These are phyloP conservation scores for Hanseniaspora lachancei DNA, from an alignment of 805 yeast genomes.

Conservation along the genomic window DNA sequence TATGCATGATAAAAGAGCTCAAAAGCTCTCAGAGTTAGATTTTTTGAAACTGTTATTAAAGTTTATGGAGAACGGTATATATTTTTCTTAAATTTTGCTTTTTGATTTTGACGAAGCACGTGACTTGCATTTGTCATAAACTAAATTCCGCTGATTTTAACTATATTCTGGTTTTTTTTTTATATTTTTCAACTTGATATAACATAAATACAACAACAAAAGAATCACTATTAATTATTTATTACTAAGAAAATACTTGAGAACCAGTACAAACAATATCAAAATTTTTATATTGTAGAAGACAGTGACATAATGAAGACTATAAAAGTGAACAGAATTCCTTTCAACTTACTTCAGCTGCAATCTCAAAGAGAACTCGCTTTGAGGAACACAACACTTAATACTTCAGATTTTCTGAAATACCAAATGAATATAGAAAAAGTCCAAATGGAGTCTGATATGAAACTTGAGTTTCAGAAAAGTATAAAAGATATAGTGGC, in stretches of 20 bases:
- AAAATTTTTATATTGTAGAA: not conserved
- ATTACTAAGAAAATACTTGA: too few relatives aligned
- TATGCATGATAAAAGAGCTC: constrained; percentile 72
- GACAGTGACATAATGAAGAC: not conserved
- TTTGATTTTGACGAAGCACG: not conserved
- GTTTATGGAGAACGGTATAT: constrained; percentile 93
- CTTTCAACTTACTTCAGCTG: not conserved
- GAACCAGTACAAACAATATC: not conserved
- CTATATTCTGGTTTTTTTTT: not conserved
- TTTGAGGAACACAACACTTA: not conserved
- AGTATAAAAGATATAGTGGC: constrained; percentile 7
- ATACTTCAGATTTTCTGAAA: not conserved
- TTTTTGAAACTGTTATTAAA: constrained; percentile 76
- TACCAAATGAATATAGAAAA: constrained; percentile 9
- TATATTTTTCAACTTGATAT: not conserved
- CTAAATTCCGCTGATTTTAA: not conserved
- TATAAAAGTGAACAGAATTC: constrained; percentile 9
- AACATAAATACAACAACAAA: too few relatives aligned
- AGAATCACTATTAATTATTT: too few relatives aligned
- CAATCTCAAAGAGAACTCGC: constrained; percentile 9
- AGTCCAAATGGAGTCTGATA: constrained; percentile 10
- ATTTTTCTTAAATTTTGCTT: constrained; percentile 52
- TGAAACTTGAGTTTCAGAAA: constrained; percentile 10
- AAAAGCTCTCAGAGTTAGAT: constrained; percentile 91
- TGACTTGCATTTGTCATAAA: not conserved